Base-by-base conservation (phyloP, 108 stramenopile species). In the Cylindrotheca closterium region DNA sequence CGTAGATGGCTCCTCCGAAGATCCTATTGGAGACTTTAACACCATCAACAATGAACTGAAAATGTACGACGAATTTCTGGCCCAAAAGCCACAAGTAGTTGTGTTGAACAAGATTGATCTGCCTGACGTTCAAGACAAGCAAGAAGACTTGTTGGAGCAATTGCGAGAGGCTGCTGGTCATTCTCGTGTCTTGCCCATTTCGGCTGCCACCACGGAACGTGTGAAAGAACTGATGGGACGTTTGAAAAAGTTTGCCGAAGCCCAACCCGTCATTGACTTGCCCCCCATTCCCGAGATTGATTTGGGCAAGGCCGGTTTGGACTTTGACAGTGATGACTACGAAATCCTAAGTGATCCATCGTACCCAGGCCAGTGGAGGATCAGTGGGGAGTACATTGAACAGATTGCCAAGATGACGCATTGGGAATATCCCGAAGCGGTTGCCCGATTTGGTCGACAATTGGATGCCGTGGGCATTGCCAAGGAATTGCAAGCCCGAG, bases 91-190 rank as follows among this genome's bases (percentile, higher is more conserved):
- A 1, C 98, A 97, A 55, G 95, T 96, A n/a, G 95, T 96, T 33
- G 91, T 96, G 10, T 65, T 96, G 55, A 98, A 98, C 70, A 98
- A 98, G 78, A 65, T 90, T 28, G 97, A 98, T 63, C 74, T 89
- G 28, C 77, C 86, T 2, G 95, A 96, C 51, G 97, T 97, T 0
- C 59, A 83, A 19, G 92, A 86, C 51, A 70, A 55, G 24, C 63
- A 88, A 67, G 87, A 86, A 1, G 86, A 87, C 25, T 42, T 96
- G 32, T 21, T 96, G 31, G 67, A 76, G 27, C 60, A 81, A 64
- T 65, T 96, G 17, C 80, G 85, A 42, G 65, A 82, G 49, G 90
- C 78, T 1, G 86, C 94, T 12, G 93, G 88, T 10, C 93, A 94
- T 60, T 71, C 87, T 1, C 74, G 93, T 15, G 91, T 96, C 12